These are phyloP conservation scores for Globisporangium middletonii DNA, from an alignment of 352 stramenopile species.

Conservation along the genomic window DNA sequence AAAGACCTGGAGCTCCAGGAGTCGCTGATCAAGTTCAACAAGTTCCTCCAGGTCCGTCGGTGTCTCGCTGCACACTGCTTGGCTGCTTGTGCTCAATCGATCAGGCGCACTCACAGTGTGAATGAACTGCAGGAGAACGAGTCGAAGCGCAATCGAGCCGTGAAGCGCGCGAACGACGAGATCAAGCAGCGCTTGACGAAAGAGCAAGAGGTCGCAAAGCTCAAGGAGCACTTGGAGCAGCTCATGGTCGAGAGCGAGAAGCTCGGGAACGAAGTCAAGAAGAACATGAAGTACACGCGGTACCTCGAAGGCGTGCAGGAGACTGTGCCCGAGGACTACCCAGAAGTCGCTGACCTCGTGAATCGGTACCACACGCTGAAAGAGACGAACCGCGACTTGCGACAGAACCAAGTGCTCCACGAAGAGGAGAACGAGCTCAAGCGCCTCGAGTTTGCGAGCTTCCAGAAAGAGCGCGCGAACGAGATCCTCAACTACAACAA, in stretches of 20 bases:
- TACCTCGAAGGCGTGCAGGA: conserved; percentile 90
- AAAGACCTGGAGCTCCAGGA: conserved; percentile 94
- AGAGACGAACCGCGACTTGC: conserved; percentile 85
- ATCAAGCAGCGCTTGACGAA: conserved; percentile 89
- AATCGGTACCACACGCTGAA: conserved; percentile 91
- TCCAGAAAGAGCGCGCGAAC: conserved; percentile 88
- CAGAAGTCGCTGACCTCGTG: conserved; percentile 88
- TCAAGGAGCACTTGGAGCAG: conserved; percentile 65
- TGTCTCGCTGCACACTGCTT: neutral
- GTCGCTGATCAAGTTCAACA: conserved; percentile 96
- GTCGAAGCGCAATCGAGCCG: conserved; percentile 90
- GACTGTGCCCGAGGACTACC: conserved; percentile 87
- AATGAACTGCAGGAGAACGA: conserved; percentile 82
- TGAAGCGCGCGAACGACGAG: conserved; percentile 90
- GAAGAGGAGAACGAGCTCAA: conserved; percentile 87
- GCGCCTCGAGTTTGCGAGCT: conserved; percentile 68
- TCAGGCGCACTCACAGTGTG: neutral
- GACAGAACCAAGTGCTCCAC: conserved; percentile 63
- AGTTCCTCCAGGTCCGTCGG: conserved; percentile 59
- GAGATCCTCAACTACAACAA: conserved; percentile 93
- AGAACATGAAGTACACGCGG: conserved; percentile 83
- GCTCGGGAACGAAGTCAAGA: conserved; percentile 55
- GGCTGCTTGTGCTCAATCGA: conserved; percentile 15
- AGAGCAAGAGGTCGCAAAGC: conserved; percentile 76
- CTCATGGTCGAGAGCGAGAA: conserved; percentile 67